Base-by-base conservation (phyloP, 768 basidiomycete species). In the Boletus eberwhitei region DNA sequence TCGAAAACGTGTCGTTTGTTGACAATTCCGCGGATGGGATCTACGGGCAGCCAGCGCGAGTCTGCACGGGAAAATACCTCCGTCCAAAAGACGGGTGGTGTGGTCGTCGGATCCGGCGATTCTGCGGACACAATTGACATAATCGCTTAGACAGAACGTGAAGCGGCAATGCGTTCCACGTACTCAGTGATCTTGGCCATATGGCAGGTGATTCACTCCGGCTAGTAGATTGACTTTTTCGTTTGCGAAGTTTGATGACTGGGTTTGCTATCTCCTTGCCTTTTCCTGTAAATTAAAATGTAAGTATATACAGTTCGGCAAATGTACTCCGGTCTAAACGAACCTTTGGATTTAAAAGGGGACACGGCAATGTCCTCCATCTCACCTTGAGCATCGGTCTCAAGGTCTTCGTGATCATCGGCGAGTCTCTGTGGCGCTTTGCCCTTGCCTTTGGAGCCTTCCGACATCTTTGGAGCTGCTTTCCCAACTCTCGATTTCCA, bases 41-140 rank as follows among this genome's bases (percentile, higher is more conserved):
- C 97, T 37, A 98, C 87, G 0, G 94, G 87, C 14, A 98, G 74
- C 97, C 97, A 99, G 35, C 87, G 84, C 14, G 80, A 83, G 73
- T 97, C 93, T 8, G 94, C 85, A 21, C 91, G 85, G 8, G 93
- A 95, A 73, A 94, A 99, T 0, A 97, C 91, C 71, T 99, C 97
- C 0, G 90, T 91, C 97, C 97, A 99, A 70, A 94, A 92, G 4
- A 94, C 87, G 1, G 96, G 95, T 4, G 93, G 86, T 11, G 84
- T 85, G 49, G 59, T 77, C 36, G 72, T 74, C 48, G 86, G 87
- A 70, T 89, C 81, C 31, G 52, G 59, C 2, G 66, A 57, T 48
- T 59, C 70, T 70, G 55, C 9, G 21, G 48, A 58, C 11, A 41
- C 8, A 39, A 36, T 58, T 68, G 59, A 64, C 65, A 65, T 56